A percentile compares a stretch with the other conserved stretches of the same genome.
These are phyloP conservation scores for Hemisphaericaspora lyxosophila DNA, from an alignment of 1,139 yeast genomes.

Conservation along the genomic window DNA sequence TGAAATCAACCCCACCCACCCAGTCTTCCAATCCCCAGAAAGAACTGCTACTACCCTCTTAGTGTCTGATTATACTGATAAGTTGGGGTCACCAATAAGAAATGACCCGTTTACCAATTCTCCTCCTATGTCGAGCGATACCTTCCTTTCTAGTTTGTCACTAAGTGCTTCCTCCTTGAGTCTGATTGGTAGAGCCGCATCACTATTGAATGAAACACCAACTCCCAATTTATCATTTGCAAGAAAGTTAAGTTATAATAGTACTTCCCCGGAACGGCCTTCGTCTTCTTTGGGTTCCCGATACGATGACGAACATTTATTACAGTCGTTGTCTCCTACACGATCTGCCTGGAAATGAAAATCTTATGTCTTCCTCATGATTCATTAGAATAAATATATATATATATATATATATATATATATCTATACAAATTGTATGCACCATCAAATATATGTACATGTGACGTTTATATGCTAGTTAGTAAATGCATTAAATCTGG, in stretches of 20 bases:
- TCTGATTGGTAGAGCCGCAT: conserved; percentile 8
- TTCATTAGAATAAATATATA: conserved; percentile 4
- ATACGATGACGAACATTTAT: conserved; percentile 33
- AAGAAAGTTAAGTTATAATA: conserved; percentile 17
- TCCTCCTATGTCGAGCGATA: neutral
- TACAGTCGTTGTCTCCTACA: conserved; percentile 26
- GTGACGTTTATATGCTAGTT: neutral
- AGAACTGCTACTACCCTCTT: conserved; percentile 7
- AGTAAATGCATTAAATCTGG: neutral
- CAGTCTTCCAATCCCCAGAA: conserved; percentile 30
- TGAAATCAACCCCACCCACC: conserved; percentile 31
- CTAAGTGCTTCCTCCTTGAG: neutral
- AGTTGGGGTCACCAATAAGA: conserved; percentile 3
- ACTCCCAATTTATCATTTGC: conserved; percentile 14
- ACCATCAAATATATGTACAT: neutral
- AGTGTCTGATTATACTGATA: neutral
- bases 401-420: conserved; percentile 6
- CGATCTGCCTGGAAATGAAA: conserved; percentile 30
- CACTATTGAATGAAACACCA: conserved; percentile 12
- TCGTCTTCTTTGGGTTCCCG: conserved; percentile 36
- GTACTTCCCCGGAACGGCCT: conserved; percentile 39
- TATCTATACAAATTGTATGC: conserved; percentile 2
- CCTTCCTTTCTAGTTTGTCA: conserved; percentile 1
- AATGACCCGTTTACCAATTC: neutral
- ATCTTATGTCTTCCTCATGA: neutral